Conservation (phyloP, 208 protist genomes). For the Acanthamoeba culbertsoni region DNA sequence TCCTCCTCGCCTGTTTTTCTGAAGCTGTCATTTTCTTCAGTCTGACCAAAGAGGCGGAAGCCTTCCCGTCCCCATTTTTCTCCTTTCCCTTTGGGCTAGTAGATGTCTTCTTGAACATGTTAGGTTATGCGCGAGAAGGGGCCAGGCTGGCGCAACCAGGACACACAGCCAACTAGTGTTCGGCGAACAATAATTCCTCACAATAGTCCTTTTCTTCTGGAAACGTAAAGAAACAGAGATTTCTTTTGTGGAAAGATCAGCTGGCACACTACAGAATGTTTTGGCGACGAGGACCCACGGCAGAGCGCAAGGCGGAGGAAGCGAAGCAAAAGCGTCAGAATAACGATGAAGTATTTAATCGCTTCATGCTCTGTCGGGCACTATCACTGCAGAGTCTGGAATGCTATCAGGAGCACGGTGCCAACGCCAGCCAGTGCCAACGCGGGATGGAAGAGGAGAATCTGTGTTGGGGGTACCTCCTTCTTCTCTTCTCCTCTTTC, state of each 20-base stretch:
- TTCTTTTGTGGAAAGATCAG: not conserved
- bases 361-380: slow-evolving; percentile 24
- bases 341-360: slow-evolving; percentile 4
- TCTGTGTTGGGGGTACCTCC: not conserved
- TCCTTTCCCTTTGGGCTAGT: too few relatives aligned
- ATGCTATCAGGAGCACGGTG: slow-evolving; percentile 14
- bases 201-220: too few relatives aligned
- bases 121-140: too few relatives aligned
- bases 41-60: too few relatives aligned
- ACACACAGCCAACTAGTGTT: too few relatives aligned
- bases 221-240: too few relatives aligned
- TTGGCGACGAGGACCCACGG: not conserved
- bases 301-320: not conserved
- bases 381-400: slow-evolving; percentile 23
- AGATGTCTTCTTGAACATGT: too few relatives aligned
- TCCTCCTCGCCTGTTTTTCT: not conserved
- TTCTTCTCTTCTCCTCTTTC: not conserved
- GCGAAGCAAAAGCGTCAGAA: not conserved
- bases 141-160: too few relatives aligned
- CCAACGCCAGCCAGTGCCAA: not conserved
- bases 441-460: slow-evolving; percentile 23
- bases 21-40: not conserved
- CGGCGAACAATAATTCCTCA: too few relatives aligned
- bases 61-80: too few relatives aligned
- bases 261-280: not conserved